Percentiles rank a stretch among this genome's conserved stretches.
phyloP scores from a whole-genome alignment of 441 rosid genomes.

The Metrosideros polymorpha region DNA sequence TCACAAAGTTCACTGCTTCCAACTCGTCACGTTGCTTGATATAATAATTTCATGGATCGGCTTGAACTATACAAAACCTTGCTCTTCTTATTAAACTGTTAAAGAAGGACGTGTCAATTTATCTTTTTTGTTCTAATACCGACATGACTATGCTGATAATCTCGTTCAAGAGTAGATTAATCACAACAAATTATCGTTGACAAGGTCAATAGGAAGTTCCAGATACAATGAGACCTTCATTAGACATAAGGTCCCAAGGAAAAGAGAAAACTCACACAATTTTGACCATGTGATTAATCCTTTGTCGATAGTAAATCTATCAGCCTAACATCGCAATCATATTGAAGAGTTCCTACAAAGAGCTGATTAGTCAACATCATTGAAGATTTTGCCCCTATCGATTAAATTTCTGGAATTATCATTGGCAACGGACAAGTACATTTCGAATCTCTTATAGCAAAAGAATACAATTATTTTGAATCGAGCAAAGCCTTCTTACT shows the following conservation, averaged over 20 bases:
- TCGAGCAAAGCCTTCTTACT: not conserved
- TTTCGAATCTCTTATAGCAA: not conserved
- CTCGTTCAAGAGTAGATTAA: not conserved
- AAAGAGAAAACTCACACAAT: not conserved
- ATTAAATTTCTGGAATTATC: not conserved
- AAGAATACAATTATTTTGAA: not conserved
- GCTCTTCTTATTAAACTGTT: not conserved
- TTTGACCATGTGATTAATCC: not conserved
- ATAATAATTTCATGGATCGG: not conserved
- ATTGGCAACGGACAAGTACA: not conserved
- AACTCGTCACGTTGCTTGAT: not conserved
- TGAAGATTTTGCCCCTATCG: not conserved
- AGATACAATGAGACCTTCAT: not conserved
- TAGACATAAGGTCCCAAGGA: not conserved
- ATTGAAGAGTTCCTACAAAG: not conserved
- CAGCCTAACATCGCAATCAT: not conserved
- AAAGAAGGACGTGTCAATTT: not conserved
- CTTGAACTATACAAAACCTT: not conserved
- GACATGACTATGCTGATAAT: not conserved
- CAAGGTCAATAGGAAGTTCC: not conserved
- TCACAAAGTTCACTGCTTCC: not conserved
- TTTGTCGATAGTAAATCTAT: not conserved
- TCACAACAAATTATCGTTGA: not conserved
- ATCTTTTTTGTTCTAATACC: not conserved
- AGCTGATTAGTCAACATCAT: not conserved